Evolutionary conservation across 176 grass and related monocot species (phyloP), one percentile per base, ranked within the genome.

Genomic region (Zea mays): DNA sequence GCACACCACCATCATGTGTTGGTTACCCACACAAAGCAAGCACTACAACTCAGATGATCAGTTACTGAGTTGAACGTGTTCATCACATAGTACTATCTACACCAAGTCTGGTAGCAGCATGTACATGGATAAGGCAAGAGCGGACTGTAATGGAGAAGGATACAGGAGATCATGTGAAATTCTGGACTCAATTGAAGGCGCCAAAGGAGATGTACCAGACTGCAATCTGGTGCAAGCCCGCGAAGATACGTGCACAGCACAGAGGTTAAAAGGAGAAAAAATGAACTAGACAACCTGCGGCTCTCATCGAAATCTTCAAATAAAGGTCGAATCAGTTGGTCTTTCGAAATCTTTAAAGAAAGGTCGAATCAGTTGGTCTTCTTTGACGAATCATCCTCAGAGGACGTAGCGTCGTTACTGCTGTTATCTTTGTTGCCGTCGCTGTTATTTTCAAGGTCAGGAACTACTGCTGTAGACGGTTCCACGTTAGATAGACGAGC

Each of bases 401-500:
- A 71, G 45, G 71, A 84, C 1, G 37, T 71, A 19, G 7, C 37
- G 33, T 64, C 63, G 38, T 79, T 81, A 55, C 44, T 80, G 65
- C 10, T 59, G 52, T 71, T 74, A 27, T 79, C 69, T 74, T 67
- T 80, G 54, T 60, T 65, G 27, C 10, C 43, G 12, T 63, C 76
- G n/a, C 1, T 84, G 45, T 5, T 81, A 41, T 80, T 85, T 21
- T 84, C 79, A 70, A 94, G 87, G n/a, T 90, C 80, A 41, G 85
- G 83, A 78, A 81, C 62, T 62, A 82, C 8, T 10, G 91, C 94
- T 71, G 87, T 88, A 10, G 91, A 76, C 40, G 90, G 94, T 60
- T 97, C 91, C 27, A 97, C 82, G 42, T 97, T 89, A 19, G 91
- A 74, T 64, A 97, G 57, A 21, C 94, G 89, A 40, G 90, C 83